Evolutionary conservation across 2,329 filamentous ascomycete genomes (phyloP), one percentile per base, ranked within the genome.

Genomic region (Raffaelea arxii): DNA sequence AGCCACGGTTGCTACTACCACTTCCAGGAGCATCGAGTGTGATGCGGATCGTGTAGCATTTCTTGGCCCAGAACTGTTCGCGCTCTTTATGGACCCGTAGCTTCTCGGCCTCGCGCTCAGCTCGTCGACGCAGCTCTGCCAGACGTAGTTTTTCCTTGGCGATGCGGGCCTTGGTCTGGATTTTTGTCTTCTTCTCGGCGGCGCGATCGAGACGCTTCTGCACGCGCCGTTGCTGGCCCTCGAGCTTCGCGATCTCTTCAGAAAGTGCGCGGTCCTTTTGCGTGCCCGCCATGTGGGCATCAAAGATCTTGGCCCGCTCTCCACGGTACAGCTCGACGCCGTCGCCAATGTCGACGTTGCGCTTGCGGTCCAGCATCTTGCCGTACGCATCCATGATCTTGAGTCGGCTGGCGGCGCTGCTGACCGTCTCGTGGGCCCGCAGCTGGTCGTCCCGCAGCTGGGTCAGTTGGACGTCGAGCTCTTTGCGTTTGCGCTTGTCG

Each of bases 11-110:
- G n/a, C n/a, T n/a, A n/a, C n/a, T n/a, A n/a, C n/a, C n/a, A n/a
- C n/a, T n/a, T 39, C 65, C 59, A n/a, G 63, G 54, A 18, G 65
- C 66, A 40, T 77, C 73, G 22, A 78, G 63, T n/a, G 65, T 71
- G 55, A 78, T 70, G 19, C 65, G 71, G 37, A 77, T 62, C 2
- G 63, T 60, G 56, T 74, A 76, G 54, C 67, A 69, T 30, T 63
- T 62, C 44, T 66, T 68, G 4, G 73, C 69, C 74, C 73, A 77
- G 55, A 73, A 74, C 3, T 58, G 58, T 30, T 66, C 58, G 41
- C 65, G 60, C 53, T 77, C 70, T 14, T 53, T 55, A 25, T 62
- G 66, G 38, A 75, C 54, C 32, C 72, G 65, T 7, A 47, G 32
- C 54, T 69, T 71, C 54, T 77, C 72, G 6, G 32, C n/a, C 16